Conservation (phyloP, 139 green algal species). For the Chlorella vulgaris region DNA sequence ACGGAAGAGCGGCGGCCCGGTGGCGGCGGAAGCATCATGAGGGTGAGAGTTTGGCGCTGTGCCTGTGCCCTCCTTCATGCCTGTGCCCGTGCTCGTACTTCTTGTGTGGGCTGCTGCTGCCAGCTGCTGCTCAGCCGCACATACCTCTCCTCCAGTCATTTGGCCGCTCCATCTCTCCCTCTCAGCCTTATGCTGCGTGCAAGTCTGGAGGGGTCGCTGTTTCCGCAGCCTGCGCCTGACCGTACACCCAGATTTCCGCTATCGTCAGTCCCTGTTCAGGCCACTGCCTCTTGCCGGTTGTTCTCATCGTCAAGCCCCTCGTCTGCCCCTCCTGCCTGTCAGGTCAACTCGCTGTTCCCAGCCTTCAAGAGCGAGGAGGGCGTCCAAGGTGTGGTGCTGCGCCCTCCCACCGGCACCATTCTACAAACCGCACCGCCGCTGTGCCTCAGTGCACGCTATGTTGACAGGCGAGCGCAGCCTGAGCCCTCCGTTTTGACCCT, state of each 20-base stretch:
- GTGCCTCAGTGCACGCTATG: constrained; percentile 12
- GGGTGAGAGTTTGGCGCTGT: not conserved
- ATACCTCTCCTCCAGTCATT: no score
- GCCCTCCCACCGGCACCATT: not conserved
- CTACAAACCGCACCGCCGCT: constrained; percentile 12
- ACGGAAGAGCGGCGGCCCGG: constrained; percentile 10
- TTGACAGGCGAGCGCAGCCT: constrained; percentile 19
- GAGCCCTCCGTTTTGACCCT: no score
- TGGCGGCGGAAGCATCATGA: constrained; percentile 15
- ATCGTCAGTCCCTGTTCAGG: no score
- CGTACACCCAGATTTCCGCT: no score
- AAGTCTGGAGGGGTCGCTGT: no score
- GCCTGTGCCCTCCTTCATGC: not conserved
- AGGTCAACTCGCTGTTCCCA: constrained; percentile 44
- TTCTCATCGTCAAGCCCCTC: no score
- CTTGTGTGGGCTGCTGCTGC: no score
- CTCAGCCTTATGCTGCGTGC: no score
- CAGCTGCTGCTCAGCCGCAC: no score
- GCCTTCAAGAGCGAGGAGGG: constrained; percentile 39
- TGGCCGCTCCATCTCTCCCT: no score
- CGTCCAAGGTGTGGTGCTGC: constrained; percentile 43
- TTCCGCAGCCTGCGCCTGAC: no score
- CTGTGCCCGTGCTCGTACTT: not conserved
- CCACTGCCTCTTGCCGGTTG: not conserved
- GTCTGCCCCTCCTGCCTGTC: no score